phyloP scores from a whole-genome alignment of 768 basidiomycete genomes.

The Suillus alpinus region DNA sequence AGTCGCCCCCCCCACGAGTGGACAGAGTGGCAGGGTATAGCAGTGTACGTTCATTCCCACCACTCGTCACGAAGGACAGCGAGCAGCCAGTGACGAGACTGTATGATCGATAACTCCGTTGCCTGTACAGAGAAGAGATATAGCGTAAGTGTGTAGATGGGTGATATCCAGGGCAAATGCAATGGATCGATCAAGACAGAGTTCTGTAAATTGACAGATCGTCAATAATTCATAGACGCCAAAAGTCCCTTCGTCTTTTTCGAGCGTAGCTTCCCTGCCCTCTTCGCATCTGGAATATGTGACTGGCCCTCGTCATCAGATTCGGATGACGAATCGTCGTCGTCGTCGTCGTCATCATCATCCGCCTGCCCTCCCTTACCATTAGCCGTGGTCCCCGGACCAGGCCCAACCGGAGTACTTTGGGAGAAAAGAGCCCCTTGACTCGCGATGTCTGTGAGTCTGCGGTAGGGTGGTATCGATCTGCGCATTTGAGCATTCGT shows the following conservation, averaged over 20 bases:
- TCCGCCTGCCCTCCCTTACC: constrained; percentile 6
- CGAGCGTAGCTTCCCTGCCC: constrained; percentile 43
- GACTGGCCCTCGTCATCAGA: constrained; percentile 30
- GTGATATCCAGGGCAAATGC: neutral
- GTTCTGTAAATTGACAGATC: neutral
- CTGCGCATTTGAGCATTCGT: constrained; percentile 10
- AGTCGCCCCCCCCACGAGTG: neutral
- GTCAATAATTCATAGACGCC: neutral
- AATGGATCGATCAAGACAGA: neutral
- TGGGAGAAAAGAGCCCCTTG: constrained; percentile 34
- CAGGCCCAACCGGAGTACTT: constrained; percentile 27
- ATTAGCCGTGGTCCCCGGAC: constrained; percentile 25
- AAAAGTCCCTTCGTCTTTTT: constrained; percentile 24
- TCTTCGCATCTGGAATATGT: constrained; percentile 59
- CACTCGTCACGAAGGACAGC: neutral
- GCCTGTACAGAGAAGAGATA: neutral
- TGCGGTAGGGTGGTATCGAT: constrained; percentile 34
- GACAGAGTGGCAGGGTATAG: neutral
- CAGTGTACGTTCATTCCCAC: neutral
- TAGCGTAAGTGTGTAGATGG: neutral
- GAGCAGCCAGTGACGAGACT: neutral
- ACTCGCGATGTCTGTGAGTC: constrained; percentile 51
- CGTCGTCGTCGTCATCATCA: constrained; percentile 32
- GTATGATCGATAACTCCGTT: neutral
- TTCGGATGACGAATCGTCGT: constrained; percentile 32